Evolutionary conservation across 495 filamentous ascomycete species (phyloP).

Genomic region (Penicillium manginii): DNA sequence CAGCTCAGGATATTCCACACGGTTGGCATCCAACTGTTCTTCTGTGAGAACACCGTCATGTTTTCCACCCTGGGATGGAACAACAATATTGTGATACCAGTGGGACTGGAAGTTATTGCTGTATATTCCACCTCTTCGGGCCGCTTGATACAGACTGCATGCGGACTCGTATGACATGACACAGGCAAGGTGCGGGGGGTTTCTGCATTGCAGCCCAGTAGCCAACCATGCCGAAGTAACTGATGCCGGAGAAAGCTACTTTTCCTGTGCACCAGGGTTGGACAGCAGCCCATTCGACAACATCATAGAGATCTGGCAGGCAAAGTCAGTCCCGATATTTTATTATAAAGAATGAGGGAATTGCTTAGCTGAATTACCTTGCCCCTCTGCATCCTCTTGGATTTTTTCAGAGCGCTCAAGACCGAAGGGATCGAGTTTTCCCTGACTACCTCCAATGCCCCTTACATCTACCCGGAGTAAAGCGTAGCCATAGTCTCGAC

Average conservation of each 20-base stretch:
- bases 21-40: not conserved
- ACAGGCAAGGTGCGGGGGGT: conserved; percentile 52
- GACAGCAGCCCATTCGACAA: conserved; percentile 34
- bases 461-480: conserved; percentile 54
- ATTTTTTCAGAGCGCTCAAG: conserved; percentile 51
- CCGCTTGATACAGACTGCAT: conserved; percentile 57
- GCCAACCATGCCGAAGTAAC: conserved; percentile 57
- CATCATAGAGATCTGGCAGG: not conserved
- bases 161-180: conserved; percentile 62
- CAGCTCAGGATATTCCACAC: not conserved
- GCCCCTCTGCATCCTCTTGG: conserved; percentile 32
- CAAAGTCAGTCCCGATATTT: too few relatives aligned
- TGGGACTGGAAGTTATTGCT: conserved; percentile 56
- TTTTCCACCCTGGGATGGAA: conserved; percentile 58
- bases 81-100: conserved; percentile 60
- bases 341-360: too few relatives aligned
- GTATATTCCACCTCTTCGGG: conserved; percentile 58
- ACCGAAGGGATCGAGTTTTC: conserved; percentile 55
- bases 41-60: conserved; percentile 15
- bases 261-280: conserved; percentile 57
- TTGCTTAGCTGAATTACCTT: too few relatives aligned
- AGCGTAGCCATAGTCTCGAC: conserved; percentile 45
- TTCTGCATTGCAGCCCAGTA: conserved; percentile 56
- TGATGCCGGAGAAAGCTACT: conserved; percentile 55
- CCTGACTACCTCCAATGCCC: conserved; percentile 53